Base-by-base conservation (phyloP, 805 yeast species). In the Metschnikowia anglica region DNA sequence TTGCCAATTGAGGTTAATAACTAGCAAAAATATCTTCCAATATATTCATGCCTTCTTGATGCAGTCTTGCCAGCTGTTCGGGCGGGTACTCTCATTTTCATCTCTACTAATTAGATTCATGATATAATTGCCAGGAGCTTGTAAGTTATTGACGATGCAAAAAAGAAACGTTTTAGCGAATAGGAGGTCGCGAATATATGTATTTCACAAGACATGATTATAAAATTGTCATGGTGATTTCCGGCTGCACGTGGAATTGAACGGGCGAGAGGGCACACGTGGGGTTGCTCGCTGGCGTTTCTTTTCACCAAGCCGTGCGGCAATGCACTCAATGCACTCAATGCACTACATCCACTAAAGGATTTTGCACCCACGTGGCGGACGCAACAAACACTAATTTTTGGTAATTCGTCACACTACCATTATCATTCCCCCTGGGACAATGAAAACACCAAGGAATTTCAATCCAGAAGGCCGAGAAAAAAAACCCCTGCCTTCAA, bases 371-470 rank as follows among this genome's bases (percentile, higher is more conserved):
- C 52, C 52, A 48, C 52, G 52, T 48, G 52, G 52, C 20, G 27
- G 16, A 29, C 40, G 33, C 35, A 37, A 10, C 25, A 9, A 10
- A 19, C 8, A 12, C 20, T 41, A 41, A 28, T 37, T 36, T 43
- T n/a, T 21, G 48, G 52, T 35, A 48, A 46, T 26, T 35, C 19
- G 48, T 48, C 52, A 48, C 52, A 46, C 52, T 48, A 48, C 51
- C 37, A 18, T 34, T 13, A 7, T 13, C 34, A 13, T 34, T 25
- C 30, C 40, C 34, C 41, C 37, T 37, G 19, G 5, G 11, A 23
- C 28, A 16, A 36, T 17, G 19, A 34, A 16, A 35, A 28, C 34
- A 37, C 41, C 48, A 41, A 34, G 43, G 20, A 27, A 16, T 25
- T 33, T 34, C 23, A 12, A 13, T 6, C 21, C 23, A n/a, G 20